Evolutionary conservation across 257 asterid genomes (phyloP).

Genomic region (Solanum paucissectum): DNA sequence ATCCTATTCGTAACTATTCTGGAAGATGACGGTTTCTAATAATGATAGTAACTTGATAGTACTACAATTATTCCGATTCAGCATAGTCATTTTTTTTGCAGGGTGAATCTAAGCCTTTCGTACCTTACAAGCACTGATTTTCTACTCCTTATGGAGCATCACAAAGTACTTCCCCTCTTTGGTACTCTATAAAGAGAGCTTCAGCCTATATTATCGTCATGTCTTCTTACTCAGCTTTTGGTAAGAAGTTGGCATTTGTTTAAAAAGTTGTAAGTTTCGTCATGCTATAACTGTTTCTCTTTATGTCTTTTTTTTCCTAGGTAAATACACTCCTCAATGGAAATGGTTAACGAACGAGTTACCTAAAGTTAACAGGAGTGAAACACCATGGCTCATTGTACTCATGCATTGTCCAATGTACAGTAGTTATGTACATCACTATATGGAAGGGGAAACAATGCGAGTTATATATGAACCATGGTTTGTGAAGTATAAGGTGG

Average conservation of each 20-base stretch:
- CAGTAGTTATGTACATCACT: constrained; percentile 46
- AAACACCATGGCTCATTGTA: constrained; percentile 54
- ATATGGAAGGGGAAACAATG: constrained; percentile 68
- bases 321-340: constrained; percentile 52
- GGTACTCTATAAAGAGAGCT: constrained; percentile 66
- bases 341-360: constrained; percentile 43
- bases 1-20: background rate
- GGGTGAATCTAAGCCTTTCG: constrained; percentile 52
- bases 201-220: constrained; percentile 54
- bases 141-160: constrained; percentile 37
- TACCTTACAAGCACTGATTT: constrained; percentile 47
- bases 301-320: constrained; percentile 5
- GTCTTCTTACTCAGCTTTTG: constrained; percentile 58
- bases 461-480: constrained; percentile 45
- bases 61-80: background rate
- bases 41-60: background rate
- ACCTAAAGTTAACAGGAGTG: constrained; percentile 40
- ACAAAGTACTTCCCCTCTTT: constrained; percentile 47
- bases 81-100: constrained; percentile 5
- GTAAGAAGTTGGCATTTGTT: constrained; percentile 8
- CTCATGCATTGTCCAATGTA: constrained; percentile 52
- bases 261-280: background rate
- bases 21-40: background rate
- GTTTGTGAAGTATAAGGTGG: constrained; percentile 48
- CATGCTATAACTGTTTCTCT: background rate